Evolutionary conservation across 2,329 filamentous ascomycete species (phyloP).

Genomic region (Colletotrichum lindemuthianum): DNA sequence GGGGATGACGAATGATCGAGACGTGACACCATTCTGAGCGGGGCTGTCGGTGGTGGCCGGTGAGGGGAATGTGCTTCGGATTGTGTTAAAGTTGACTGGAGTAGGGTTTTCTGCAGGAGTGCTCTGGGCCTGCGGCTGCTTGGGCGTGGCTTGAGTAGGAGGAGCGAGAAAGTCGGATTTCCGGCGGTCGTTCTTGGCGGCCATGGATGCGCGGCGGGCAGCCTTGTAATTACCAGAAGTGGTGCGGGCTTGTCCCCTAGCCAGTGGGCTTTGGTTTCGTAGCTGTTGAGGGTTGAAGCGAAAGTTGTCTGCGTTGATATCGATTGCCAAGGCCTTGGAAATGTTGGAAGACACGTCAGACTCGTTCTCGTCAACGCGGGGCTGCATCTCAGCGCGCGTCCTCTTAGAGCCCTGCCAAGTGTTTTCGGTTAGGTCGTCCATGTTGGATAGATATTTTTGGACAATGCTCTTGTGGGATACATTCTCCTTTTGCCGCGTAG

Average conservation of each 20-base stretch:
- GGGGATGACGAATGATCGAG: constrained; percentile 64
- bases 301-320: constrained; percentile 38
- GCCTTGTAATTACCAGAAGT: constrained; percentile 40
- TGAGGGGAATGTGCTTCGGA: constrained; percentile 41
- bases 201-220: constrained; percentile 24
- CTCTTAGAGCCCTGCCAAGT: constrained; percentile 52
- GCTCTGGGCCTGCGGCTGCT: constrained; percentile 16
- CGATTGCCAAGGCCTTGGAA: constrained; percentile 47
- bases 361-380: constrained; percentile 60
- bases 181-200: constrained; percentile 22
- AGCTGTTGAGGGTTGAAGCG: constrained; percentile 41
- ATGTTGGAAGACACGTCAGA: constrained; percentile 59
- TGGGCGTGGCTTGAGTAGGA: constrained; percentile 29
- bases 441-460: constrained; percentile 42
- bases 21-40: constrained; percentile 52
- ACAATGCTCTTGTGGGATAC: constrained; percentile 47
- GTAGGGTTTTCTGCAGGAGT: constrained; percentile 22
- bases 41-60: constrained; percentile 48
- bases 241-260: constrained; percentile 47
- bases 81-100: constrained; percentile 36
- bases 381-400: constrained; percentile 62
- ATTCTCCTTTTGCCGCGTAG: constrained; percentile 56
- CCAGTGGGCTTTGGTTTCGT: constrained; percentile 50
- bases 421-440: constrained; percentile 56
- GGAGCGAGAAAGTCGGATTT: constrained; percentile 32